Percentiles rank a stretch among this genome's conserved stretches.
Conservation (phyloP, 169 alveolate species). For the Plasmodium knowlesi region DNA sequence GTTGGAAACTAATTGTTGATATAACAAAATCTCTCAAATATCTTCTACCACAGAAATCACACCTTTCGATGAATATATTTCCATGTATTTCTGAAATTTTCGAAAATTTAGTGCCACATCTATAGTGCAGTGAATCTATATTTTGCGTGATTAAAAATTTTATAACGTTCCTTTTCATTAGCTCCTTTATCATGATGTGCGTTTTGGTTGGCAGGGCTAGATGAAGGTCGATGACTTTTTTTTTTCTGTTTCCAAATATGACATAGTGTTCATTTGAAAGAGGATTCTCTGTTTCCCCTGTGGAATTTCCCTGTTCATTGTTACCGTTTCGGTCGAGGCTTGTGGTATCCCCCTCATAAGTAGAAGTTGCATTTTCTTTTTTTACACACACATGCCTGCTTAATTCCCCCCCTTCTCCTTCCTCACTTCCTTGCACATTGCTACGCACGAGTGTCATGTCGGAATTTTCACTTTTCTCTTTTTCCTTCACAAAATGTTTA, state of each 20-base stretch:
- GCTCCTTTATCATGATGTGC: constrained; percentile 83
- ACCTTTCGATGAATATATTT: constrained; percentile 86
- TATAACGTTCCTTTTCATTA: constrained; percentile 78
- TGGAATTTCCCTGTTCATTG: background rate
- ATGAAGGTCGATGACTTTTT: constrained; percentile 83
- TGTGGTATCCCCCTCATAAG: background rate
- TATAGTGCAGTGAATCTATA: constrained; percentile 87
- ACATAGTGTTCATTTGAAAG: constrained; percentile 30
- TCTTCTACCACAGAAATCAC: constrained; percentile 87
- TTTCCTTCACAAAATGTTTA: background rate
- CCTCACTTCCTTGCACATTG: background rate
- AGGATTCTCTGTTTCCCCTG: background rate
- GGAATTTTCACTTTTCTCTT: constrained; percentile 8
- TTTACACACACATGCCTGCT: background rate
- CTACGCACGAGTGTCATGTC: background rate
- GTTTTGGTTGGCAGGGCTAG: constrained; percentile 88
- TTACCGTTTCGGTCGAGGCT: background rate
- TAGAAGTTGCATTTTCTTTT: constrained; percentile 2
- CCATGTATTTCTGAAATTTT: constrained; percentile 89
- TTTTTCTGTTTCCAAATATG: constrained; percentile 78
- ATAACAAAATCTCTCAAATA: constrained; percentile 85
- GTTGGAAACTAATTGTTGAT: constrained; percentile 86
- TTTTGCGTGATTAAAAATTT: constrained; percentile 86
- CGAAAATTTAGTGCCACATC: constrained; percentile 83
- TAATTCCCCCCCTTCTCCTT: background rate